Evolutionary conservation across 2,329 filamentous ascomycete genomes (phyloP).

Genomic region (Alternaria tenuissima): DNA sequence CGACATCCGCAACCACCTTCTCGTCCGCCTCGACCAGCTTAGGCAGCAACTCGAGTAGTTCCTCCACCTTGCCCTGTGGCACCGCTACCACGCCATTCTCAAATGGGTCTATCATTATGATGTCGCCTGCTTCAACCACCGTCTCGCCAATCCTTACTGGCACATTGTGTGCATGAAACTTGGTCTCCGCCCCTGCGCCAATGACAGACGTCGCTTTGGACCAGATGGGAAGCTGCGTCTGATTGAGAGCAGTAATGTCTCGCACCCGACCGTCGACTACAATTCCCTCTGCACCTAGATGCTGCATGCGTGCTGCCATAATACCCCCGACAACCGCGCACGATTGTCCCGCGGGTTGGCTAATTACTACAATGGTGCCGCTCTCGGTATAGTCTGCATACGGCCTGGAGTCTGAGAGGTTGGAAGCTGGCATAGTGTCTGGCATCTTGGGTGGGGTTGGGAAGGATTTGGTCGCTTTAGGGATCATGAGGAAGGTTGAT

Average conservation of each 20-base stretch:
- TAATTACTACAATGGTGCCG: constrained; percentile 70
- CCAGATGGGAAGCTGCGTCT: constrained; percentile 67
- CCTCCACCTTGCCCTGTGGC: constrained; percentile 66
- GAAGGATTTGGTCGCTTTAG: constrained; percentile 61
- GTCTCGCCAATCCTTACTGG: constrained; percentile 51
- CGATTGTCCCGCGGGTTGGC: constrained; percentile 69
- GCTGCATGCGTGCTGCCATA: constrained; percentile 74
- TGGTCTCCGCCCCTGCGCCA: constrained; percentile 64
- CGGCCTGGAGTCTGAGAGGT: constrained; percentile 58
- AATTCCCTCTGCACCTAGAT: constrained; percentile 66
- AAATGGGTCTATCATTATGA: constrained; percentile 73
- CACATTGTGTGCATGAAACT: constrained; percentile 62
- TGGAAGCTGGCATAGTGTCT: constrained; percentile 39
- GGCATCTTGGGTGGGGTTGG: constrained; percentile 43
- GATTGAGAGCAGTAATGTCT: constrained; percentile 69
- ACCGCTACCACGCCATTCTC: constrained; percentile 74
- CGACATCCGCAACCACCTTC: constrained; percentile 65
- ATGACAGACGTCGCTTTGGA: constrained; percentile 65
- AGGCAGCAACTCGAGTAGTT: constrained; percentile 67
- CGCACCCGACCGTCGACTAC: constrained; percentile 74
- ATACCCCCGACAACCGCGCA: constrained; percentile 81
- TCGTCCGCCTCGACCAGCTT: constrained; percentile 54
- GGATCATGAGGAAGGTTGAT: constrained; percentile 69
- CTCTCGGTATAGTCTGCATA: constrained; percentile 72
- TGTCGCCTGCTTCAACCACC: constrained; percentile 61